A percentile compares a stretch with the other conserved stretches of the same genome.
phyloP scores from a whole-genome alignment of 1,284 basidiomycete genomes.

The Sanghuangporus weigelae region DNA sequence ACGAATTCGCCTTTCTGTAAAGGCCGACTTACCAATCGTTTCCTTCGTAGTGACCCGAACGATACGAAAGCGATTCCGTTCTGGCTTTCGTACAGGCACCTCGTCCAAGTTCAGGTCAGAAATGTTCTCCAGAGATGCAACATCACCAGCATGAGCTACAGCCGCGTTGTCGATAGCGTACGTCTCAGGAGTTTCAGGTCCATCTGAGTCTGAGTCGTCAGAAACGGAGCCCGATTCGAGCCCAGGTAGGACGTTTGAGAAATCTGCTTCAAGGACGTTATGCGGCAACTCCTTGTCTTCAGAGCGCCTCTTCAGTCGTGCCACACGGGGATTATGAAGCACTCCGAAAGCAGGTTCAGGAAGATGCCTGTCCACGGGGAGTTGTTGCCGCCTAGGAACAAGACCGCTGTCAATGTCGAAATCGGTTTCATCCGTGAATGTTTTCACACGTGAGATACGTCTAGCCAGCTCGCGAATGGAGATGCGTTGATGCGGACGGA shows the following conservation, averaged over 20 bases:
- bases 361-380: neutral
- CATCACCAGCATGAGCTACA: neutral
- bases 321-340: neutral
- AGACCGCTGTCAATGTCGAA: neutral
- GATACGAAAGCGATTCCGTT: too few species aligned
- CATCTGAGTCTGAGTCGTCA: constrained; percentile 1
- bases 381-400: neutral
- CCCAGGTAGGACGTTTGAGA: neutral
- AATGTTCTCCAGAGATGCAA: neutral
- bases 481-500: constrained; percentile 67
- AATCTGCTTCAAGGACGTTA: neutral
- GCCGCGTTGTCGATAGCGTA: neutral
- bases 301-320: neutral
- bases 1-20: too few species aligned
- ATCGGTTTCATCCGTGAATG: neutral
- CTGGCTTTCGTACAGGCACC: neutral
- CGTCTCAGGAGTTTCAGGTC: constrained; percentile 10
- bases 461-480: constrained; percentile 66
- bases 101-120: neutral
- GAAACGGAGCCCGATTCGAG: neutral
- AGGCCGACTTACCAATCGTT: too few species aligned
- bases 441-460: constrained; percentile 40
- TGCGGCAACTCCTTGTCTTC: neutral
- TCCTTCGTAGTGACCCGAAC: too few species aligned
- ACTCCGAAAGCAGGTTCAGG: neutral